Conservation (phyloP, 192 early-diverging fungal genomes). For the Coemansia furcata region DNA sequence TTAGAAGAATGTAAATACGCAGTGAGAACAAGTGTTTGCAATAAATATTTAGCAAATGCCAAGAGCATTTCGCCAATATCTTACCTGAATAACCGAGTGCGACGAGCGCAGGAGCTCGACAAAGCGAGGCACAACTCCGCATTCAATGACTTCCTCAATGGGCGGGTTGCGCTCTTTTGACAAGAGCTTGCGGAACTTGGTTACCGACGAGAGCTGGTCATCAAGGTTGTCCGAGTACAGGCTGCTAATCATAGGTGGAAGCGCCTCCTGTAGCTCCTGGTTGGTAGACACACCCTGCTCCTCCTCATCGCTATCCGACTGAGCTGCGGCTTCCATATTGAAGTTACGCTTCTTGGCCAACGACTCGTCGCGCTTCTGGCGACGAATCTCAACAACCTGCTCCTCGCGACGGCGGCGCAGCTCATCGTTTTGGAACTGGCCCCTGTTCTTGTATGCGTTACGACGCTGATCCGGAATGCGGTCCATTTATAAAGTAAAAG, state of each 20-base stretch:
- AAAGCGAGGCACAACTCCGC: conserved; percentile 91
- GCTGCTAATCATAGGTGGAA: conserved; percentile 75
- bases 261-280: conserved; percentile 70
- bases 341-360: conserved; percentile 92
- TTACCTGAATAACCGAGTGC: conserved; percentile 78
- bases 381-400: conserved; percentile 88
- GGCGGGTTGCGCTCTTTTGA: conserved; percentile 95
- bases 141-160: conserved; percentile 92
- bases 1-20: conserved; percentile 5
- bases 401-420: conserved; percentile 90
- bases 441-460: conserved; percentile 84
- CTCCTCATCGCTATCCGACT: conserved; percentile 77
- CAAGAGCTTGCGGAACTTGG: conserved; percentile 91
- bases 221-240: conserved; percentile 79
- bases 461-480: conserved; percentile 57
- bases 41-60: background rate
- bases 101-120: conserved; percentile 89
- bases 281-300: conserved; percentile 58
- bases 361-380: conserved; percentile 93
- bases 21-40: background rate
- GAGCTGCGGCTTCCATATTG: conserved; percentile 44
- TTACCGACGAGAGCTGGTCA: conserved; percentile 76
- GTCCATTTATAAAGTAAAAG: conserved; percentile 22
- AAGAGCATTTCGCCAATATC: background rate
- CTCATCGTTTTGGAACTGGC: conserved; percentile 85